Evolutionary conservation across 495 filamentous ascomycete species (phyloP).

Genomic region (Xylaria acuta): DNA sequence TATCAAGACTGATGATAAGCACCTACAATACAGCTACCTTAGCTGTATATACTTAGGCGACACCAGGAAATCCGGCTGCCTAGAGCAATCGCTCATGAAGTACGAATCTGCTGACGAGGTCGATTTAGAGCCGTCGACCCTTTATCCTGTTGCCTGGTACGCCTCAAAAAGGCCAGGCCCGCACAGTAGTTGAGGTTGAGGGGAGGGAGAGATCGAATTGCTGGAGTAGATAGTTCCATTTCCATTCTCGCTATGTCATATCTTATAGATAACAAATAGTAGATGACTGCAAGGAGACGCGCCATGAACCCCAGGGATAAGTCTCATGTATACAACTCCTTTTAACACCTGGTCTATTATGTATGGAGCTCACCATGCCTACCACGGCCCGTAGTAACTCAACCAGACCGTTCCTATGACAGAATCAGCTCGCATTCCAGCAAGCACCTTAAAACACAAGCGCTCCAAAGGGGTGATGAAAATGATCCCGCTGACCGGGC

Average conservation of each 20-base stretch:
- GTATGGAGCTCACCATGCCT: background rate
- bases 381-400: constrained; percentile 2
- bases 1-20: background rate
- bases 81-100: background rate
- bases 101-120: constrained; percentile 1
- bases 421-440: constrained; percentile 6
- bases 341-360: constrained; percentile 34
- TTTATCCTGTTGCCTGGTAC: constrained; percentile 10
- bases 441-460: constrained; percentile 5
- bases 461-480: background rate
- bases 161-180: background rate
- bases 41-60: no score
- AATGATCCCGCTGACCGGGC: background rate
- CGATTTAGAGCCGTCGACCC: background rate
- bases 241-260: background rate
- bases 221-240: background rate
- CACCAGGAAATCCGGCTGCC: constrained; percentile 13
- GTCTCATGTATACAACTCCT: constrained; percentile 24
- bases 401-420: background rate
- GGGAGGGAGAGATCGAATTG: background rate
- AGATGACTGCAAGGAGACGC: constrained; percentile 8
- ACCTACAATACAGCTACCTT: background rate
- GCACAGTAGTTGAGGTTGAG: background rate
- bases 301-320: constrained; percentile 18
- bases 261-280: constrained; percentile 7